Percentiles rank a stretch among this genome's conserved stretches.
Conservation (phyloP, 2,329 filamentous ascomycete species). For the Penicillium sp. region DNA sequence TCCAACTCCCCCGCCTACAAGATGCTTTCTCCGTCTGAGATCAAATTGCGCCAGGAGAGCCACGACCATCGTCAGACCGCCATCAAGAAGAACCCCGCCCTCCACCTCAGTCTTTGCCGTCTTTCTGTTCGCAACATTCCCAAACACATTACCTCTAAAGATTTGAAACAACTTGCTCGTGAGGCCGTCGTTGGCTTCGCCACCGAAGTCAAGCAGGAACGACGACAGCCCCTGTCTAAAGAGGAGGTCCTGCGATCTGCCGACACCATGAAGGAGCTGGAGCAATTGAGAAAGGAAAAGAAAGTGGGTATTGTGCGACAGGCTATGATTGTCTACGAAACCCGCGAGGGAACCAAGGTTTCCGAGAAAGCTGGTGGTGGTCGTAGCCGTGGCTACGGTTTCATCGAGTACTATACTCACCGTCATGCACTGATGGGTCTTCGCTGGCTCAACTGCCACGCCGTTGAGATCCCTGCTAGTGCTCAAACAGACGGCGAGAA, state of each 20-base stretch:
- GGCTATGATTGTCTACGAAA: slow-evolving; percentile 93
- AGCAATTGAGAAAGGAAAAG: slow-evolving; percentile 75
- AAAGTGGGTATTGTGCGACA: slow-evolving; percentile 88
- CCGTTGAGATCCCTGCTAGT: slow-evolving; percentile 45
- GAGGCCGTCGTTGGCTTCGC: slow-evolving; percentile 95
- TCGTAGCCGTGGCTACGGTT: slow-evolving; percentile 89
- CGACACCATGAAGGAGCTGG: slow-evolving; percentile 76
- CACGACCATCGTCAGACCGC: slow-evolving; percentile 83
- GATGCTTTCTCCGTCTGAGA: slow-evolving; percentile 73
- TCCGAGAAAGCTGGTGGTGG: slow-evolving; percentile 74
- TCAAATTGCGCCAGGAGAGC: slow-evolving; percentile 86
- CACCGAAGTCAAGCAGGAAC: slow-evolving; percentile 77
- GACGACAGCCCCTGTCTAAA: slow-evolving; percentile 76
- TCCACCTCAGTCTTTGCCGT: slow-evolving; percentile 86
- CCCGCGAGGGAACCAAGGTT: slow-evolving; percentile 80
- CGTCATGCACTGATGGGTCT: slow-evolving; percentile 93
- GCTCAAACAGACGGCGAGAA: slow-evolving; percentile 36
- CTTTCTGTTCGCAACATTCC: slow-evolving; percentile 91
- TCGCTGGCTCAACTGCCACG: slow-evolving; percentile 84
- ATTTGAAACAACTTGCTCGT: slow-evolving; percentile 85
- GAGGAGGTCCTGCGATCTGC: slow-evolving; percentile 83
- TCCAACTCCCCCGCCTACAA: slow-evolving; percentile 75
- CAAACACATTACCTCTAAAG: slow-evolving; percentile 77
- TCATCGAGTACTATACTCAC: slow-evolving; percentile 94
- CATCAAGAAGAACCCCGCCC: slow-evolving; percentile 84